Percentiles rank a stretch among this genome's conserved stretches.
Conservation (phyloP, 148 eudicot genomes). For the Vaccinium myrtillus region DNA sequence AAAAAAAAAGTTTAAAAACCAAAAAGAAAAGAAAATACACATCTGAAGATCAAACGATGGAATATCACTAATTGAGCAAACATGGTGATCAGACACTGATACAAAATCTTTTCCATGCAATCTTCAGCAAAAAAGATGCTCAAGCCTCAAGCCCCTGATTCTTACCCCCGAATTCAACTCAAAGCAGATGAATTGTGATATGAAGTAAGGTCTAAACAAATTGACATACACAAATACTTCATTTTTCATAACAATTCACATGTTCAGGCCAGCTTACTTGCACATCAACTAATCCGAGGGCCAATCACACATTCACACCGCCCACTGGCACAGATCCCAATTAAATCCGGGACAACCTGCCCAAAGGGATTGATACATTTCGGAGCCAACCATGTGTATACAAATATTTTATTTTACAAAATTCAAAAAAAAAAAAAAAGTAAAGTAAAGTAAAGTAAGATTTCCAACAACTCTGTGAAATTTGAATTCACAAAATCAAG, state of each 20-base stretch:
- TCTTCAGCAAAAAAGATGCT: neutral
- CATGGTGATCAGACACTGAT: neutral
- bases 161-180: neutral
- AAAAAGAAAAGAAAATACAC: neutral
- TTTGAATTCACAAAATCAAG: neutral
- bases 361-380: too few species aligned
- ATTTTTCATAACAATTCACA: neutral
- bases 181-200: neutral
- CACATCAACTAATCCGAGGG: too few species aligned
- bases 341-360: too few species aligned
- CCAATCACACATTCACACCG: too few species aligned
- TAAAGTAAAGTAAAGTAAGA: neutral
- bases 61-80: neutral
- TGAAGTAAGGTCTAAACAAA: neutral
- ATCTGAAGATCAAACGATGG: neutral
- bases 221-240: neutral
- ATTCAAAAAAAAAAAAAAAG: neutral
- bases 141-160: neutral
- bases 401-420: too few species aligned
- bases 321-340: too few species aligned
- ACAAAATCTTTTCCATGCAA: neutral
- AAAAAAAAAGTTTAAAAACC: neutral
- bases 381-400: too few species aligned
- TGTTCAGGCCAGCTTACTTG: too few species aligned
- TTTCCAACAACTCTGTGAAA: neutral